Evolutionary conservation across 495 filamentous ascomycete genomes (phyloP).

Genomic region (Podospora pseudoanserina): DNA sequence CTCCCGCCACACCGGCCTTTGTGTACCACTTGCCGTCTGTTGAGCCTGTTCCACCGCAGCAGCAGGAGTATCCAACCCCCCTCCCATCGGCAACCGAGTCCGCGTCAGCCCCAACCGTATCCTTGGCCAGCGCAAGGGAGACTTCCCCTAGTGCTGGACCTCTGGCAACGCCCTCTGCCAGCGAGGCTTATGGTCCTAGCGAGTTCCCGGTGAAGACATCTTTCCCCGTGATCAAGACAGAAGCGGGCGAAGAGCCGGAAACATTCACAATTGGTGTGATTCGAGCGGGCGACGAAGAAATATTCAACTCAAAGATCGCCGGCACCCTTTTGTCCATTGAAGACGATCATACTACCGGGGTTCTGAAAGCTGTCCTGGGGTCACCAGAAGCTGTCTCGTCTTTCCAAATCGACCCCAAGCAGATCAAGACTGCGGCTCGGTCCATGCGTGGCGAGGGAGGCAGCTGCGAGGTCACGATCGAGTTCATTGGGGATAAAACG

Average conservation of each 20-base stretch:
- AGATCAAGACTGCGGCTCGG: constrained; percentile 20
- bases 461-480: constrained; percentile 15
- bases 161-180: constrained; percentile 19
- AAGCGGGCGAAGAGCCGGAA: constrained; percentile 4
- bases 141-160: constrained; percentile 7
- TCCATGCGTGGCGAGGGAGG: neutral
- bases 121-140: neutral
- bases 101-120: neutral
- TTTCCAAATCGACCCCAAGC: constrained; percentile 26
- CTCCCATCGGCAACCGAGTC: constrained; percentile 8
- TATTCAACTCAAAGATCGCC: constrained; percentile 4
- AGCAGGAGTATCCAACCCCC: constrained; percentile 6
- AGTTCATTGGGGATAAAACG: neutral
- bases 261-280: neutral
- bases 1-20: constrained; percentile 2
- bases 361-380: constrained; percentile 12
- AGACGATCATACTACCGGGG: constrained; percentile 16
- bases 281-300: neutral
- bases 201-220: constrained; percentile 16
- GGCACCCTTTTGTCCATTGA: constrained; percentile 2
- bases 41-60: neutral
- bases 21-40: neutral
- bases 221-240: neutral
- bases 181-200: constrained; percentile 13
- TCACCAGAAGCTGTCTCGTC: neutral